A percentile compares a stretch with the other conserved stretches of the same genome.
phyloP scores from a whole-genome alignment of 805 yeast species.

The Spathaspora girioi region DNA sequence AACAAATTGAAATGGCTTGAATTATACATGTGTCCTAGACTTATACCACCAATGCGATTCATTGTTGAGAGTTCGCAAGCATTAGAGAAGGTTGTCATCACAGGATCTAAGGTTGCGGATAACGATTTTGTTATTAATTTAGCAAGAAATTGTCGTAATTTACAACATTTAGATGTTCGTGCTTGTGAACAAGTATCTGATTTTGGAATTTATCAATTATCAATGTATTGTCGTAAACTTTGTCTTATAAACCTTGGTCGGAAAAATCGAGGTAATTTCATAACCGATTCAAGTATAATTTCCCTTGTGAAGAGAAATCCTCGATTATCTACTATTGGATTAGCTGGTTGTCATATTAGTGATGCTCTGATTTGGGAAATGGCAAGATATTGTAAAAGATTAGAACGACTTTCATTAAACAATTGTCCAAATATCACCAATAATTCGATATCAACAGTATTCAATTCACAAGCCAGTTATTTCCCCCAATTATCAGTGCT shows the following conservation, averaged over 20 bases:
- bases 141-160: slow-evolving; percentile 51
- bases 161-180: slow-evolving; percentile 68
- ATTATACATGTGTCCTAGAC: slow-evolving; percentile 75
- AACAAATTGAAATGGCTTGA: slow-evolving; percentile 64
- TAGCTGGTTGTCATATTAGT: slow-evolving; percentile 82
- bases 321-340: slow-evolving; percentile 65
- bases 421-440: slow-evolving; percentile 62
- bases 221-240: slow-evolving; percentile 55
- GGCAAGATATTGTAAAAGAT: slow-evolving; percentile 47
- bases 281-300: slow-evolving; percentile 68
- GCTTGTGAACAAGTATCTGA: slow-evolving; percentile 82
- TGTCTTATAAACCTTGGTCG: slow-evolving; percentile 75
- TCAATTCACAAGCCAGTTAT: slow-evolving; percentile 35
- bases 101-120: slow-evolving; percentile 65
- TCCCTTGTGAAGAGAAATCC: slow-evolving; percentile 53
- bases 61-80: slow-evolving; percentile 19
- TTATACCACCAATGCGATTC: slow-evolving; percentile 47
- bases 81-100: slow-evolving; percentile 50
- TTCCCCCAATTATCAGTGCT: slow-evolving; percentile 64
- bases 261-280: slow-evolving; percentile 58
- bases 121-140: slow-evolving; percentile 56
- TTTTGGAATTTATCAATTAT: slow-evolving; percentile 66
- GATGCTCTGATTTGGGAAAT: slow-evolving; percentile 82
- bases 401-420: slow-evolving; percentile 72
- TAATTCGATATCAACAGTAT: slow-evolving; percentile 50